Evolutionary conservation across 2,329 filamentous ascomycete genomes (phyloP), one percentile per base, ranked within the genome.

Genomic region (Pseudocercospora macadamiae): DNA sequence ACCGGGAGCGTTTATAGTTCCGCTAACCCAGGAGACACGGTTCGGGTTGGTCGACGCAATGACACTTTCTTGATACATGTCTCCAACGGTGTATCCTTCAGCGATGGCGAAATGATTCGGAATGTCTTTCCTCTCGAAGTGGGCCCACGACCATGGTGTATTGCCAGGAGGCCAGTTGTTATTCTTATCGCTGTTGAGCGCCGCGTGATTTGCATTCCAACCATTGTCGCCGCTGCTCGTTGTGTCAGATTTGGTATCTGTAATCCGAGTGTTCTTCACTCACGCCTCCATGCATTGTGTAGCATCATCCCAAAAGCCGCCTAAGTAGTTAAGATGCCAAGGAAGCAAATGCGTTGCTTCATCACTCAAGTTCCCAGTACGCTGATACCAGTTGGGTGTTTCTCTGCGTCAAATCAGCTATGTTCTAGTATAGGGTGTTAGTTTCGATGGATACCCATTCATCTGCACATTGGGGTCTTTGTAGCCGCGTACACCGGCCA

Each of bases 271-370:
- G 34, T 16, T 18, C 73, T 60, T 83, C 82, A 62, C 82, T 83
- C 23, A 85, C 70, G 64, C 84, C 80, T 77, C 79, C 85, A 0
- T 82, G 82, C 83, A 85, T 64, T 84, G 83, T 4, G 82, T 83
- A 0, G 82, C 79, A 30, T 82, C 73, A 4, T 70, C 62, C 73
- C 76, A 83, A 36, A 75, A 71, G 2, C 81, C 82, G n/a, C 63
- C 63, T 4, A 79, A 74, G 62, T 84, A 83, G 64, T 83, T 83
- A 18, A 85, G 70, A 63, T 84, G 80, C 79, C 79, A 85, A 0
- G 82, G 82, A 10, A 81, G 74, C 10, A 84, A 72, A 14, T 72
- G 75, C 3, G 78, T 74, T 6, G 80, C 74, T 26, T 75, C 67
- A 3, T 70, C 77, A 3, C 76, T 78, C 60, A 79, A 66, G 8